Evolutionary conservation across 208 protist genomes (phyloP).

Genomic region (Leishmania amazonensis): DNA sequence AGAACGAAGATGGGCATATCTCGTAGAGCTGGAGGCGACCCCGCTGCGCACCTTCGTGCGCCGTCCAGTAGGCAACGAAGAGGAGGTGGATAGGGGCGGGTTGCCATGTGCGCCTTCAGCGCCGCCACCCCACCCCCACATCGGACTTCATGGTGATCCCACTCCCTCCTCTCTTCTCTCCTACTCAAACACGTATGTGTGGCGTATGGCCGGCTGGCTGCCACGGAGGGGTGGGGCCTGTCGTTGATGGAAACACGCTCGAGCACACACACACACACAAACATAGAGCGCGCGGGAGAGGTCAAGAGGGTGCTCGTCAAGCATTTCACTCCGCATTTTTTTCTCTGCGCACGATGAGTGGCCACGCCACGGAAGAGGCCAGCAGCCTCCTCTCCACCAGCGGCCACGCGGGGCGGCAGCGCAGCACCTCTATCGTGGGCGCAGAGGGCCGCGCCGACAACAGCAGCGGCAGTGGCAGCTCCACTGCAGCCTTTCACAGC

Average conservation of each 20-base stretch:
- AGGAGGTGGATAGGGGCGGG: background rate
- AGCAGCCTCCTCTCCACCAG: background rate
- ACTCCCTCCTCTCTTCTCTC: background rate
- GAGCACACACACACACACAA: background rate
- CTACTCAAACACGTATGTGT: background rate
- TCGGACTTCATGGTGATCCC: background rate
- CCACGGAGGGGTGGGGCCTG: background rate
- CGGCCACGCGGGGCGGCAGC: slow-evolving; percentile 13
- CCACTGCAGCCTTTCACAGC: background rate
- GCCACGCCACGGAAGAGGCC: slow-evolving; percentile 2
- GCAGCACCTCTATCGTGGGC: slow-evolving; percentile 18
- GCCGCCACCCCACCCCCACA: background rate
- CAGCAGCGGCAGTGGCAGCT: background rate
- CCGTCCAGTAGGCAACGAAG: background rate
- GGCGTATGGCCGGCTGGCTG: background rate
- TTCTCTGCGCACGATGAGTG: background rate
- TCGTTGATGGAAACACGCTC: background rate
- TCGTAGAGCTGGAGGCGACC: background rate
- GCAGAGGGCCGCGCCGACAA: slow-evolving; percentile 16
- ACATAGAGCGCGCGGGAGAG: background rate
- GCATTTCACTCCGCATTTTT: background rate
- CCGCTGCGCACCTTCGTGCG: background rate
- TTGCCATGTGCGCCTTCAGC: background rate
- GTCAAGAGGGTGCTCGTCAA: background rate
- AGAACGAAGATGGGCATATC: background rate